Base-by-base conservation (phyloP, 371 early-diverging fungal species). In the Mucor velutinosus region DNA sequence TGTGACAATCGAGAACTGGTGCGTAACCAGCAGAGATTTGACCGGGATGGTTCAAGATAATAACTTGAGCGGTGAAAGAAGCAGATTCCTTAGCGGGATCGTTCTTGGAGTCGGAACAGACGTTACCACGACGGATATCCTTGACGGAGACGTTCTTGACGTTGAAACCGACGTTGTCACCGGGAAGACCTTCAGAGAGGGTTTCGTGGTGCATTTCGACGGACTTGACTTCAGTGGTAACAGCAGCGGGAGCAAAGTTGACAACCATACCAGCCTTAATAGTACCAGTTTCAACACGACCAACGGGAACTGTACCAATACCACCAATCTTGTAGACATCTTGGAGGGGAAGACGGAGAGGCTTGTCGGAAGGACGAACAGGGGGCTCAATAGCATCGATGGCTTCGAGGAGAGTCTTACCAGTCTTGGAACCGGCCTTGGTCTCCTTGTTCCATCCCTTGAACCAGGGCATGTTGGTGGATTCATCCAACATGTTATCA, bases 161-260 rank as follows among this genome's bases (percentile, higher is more conserved):
- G 94, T 95, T 95, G 94, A 98, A 95, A 71, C 96, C 96, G 75
- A 97, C 96, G 90, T 95, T 96, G 93, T 98, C 98, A 76, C 98
- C 98, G 82, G 98, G 95, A 59, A 90, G 80, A 89, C 96, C 97
- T 88, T 96, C 90, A 71, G 78, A 77, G 75, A 97, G 89, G 73
- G 87, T 86, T 86, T 97, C 95, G 95, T 97, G 96, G 86, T 97
- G 98, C 98, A 97, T 98, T 89, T 97, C 97, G 70, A 98, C 96
- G 86, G 97, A 96, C 91, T 94, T 95, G 87, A 96, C 98, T 88
- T 96, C 95, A 88, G 95, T 94, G 83, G 94, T 85, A 75, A 95
- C 90, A 77, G 81, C 81, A 76, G 90, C 81, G 66, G 97, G 96
- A 70, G 95, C 94, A 79, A 96, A 95, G 82, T 87, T 90, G 70